These are phyloP conservation scores for Biscogniauxia sp. DNA, from an alignment of 2,329 filamentous ascomycete species.

Conservation along the genomic window DNA sequence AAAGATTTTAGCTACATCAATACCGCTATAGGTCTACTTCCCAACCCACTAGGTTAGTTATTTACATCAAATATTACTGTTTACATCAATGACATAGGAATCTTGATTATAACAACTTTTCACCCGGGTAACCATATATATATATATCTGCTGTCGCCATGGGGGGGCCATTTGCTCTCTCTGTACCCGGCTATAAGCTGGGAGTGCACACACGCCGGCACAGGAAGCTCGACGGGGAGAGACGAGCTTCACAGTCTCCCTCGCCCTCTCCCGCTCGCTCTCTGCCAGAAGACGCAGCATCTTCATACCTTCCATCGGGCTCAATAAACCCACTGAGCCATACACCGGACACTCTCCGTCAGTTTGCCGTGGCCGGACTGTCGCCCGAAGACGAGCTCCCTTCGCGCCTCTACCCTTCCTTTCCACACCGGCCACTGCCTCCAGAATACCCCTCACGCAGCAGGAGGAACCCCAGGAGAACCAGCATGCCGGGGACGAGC, in stretches of 20 bases:
- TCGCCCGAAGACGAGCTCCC: constrained; percentile 44
- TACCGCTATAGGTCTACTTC: no score
- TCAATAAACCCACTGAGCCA: constrained; percentile 57
- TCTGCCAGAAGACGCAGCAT: constrained; percentile 12
- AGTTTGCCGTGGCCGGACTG: constrained; percentile 54
- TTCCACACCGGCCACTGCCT: constrained; percentile 50
- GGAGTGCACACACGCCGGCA: constrained; percentile 33
- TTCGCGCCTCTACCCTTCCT: constrained; percentile 38
- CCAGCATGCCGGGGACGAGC: constrained; percentile 2
- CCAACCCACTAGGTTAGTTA: no score
- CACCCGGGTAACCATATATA: neutral
- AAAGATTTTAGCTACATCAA: no score
- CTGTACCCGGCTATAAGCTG: constrained; percentile 27
- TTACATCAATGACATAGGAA: no score
- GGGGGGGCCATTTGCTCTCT: constrained; percentile 28
- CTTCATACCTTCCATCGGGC: constrained; percentile 29
- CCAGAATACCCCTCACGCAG: constrained; percentile 8
- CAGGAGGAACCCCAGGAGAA: constrained; percentile 15
- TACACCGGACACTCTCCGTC: constrained; percentile 47
- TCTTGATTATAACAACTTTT: no score
- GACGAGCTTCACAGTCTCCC: neutral
- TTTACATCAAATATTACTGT: no score
- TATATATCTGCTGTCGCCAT: constrained; percentile 10
- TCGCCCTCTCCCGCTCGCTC: constrained; percentile 9
- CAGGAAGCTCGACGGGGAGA: neutral